Evolutionary conservation across 163 green algal species (phyloP), one percentile per base, ranked within the genome.

Genomic region (Trebouxia gelatinosa): DNA sequence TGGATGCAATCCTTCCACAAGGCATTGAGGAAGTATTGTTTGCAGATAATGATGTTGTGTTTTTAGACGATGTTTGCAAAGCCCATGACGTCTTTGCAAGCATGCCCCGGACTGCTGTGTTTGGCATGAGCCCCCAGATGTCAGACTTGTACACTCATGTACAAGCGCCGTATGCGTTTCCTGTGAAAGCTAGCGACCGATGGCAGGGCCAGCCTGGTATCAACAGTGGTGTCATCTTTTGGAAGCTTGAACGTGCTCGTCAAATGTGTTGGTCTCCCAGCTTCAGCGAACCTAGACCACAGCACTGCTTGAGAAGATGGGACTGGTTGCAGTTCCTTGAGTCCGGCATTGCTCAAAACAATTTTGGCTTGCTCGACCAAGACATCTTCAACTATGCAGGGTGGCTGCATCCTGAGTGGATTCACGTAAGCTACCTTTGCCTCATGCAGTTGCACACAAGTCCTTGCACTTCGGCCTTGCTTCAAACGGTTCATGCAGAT

Each of bases 191-290:
- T 28, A 21, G 26, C 26, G 48, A 58, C 48, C 48, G 48, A 28
- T 58, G 48, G 48, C 21, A 58, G 19, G 26, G 26, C 26, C 48
- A 58, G 21, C 48, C 48, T 28, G 48, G 48, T 21, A 21, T 58
- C 48, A 58, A 58, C 48, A 58, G 48, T 58, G 48, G 48, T 58
- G 48, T 58, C 19, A 58, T 58, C 48, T 58, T 58, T 58, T 58
- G 48, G 48, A 58, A 58, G 48, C 48, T 58, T 58, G 48, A 17
- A 28, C 48, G 48, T 17, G 48, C 48, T 17, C 21, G 48, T 21
- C 26, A 28, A 21, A 17, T 28, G 21, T 17, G 48, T 58, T 58
- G 48, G 48, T 58, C 48, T 58, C 48, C n/a, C n/a, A n/a, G n/a
- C n/a, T n/a, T n/a, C n/a, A n/a, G n/a, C n/a, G n/a, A n/a, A n/a